Conservation (phyloP, 768 basidiomycete species). For the Mrakia blollopis region DNA sequence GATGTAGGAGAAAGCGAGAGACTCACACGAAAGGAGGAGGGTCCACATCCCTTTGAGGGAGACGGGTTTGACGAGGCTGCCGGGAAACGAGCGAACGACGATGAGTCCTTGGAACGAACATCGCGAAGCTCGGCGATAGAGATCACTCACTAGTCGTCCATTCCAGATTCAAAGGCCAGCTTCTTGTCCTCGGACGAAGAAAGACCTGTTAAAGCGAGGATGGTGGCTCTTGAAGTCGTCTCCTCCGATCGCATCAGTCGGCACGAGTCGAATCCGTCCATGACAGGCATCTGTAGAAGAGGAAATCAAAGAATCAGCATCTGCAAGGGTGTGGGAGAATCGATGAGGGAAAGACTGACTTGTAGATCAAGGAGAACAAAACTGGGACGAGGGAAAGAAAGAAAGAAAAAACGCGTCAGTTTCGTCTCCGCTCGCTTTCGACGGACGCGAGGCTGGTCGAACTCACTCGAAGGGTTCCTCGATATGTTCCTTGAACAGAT, state of each 20-base stretch:
- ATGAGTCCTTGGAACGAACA: too few relatives aligned
- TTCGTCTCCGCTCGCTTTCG: background rate
- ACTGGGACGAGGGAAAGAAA: background rate
- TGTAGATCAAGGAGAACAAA: slow-evolving; percentile 9
- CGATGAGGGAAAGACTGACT: too few relatives aligned
- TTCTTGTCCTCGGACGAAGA: background rate
- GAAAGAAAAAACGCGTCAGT: background rate
- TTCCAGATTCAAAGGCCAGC: background rate
- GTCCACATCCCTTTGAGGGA: background rate
- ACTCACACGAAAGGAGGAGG: background rate
- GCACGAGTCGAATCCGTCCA: slow-evolving; percentile 3
- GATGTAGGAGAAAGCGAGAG: too few relatives aligned
- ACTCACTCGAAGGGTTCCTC: slow-evolving; percentile 5
- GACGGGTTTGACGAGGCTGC: slow-evolving; percentile 7
- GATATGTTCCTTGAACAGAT: background rate
- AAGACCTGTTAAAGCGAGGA: background rate
- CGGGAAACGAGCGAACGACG: too few relatives aligned
- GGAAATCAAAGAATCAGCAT: too few relatives aligned
- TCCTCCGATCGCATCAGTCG: background rate
- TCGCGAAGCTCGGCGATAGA: too few relatives aligned
- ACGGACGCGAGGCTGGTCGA: background rate
- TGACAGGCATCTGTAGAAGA: background rate
- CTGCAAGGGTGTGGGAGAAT: too few relatives aligned
- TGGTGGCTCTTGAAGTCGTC: background rate
- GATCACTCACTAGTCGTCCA: slow-evolving; percentile 9